Conservation (phyloP, 352 stramenopile species). For the Globisporangium takayamanum region DNA sequence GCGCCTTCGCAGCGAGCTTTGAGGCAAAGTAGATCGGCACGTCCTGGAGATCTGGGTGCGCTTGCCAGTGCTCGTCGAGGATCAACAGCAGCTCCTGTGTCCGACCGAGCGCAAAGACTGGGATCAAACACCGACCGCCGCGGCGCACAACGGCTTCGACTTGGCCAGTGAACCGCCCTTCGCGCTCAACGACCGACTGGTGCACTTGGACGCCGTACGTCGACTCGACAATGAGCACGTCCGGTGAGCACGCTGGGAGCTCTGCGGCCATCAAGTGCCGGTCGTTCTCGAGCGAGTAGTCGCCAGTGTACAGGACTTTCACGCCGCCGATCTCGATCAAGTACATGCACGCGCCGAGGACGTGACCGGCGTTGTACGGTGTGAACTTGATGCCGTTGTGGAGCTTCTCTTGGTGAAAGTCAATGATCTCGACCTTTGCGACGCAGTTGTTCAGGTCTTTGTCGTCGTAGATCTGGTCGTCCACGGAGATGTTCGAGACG, state of each 20-base stretch:
- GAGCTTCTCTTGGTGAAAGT: conserved; percentile 97
- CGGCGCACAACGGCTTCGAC: conserved; percentile 95
- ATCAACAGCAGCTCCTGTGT: conserved; percentile 99
- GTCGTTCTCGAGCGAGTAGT: conserved; percentile 98
- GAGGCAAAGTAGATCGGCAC: conserved; percentile 99
- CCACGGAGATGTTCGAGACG: conserved; percentile 92
- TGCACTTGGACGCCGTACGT: conserved; percentile 99
- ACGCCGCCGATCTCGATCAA: conserved; percentile 97
- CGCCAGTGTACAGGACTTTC: conserved; percentile 97
- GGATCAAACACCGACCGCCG: conserved; percentile 96
- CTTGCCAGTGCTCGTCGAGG: conserved; percentile 98
- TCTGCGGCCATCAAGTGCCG: conserved; percentile 95
- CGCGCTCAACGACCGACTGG: conserved; percentile 92
- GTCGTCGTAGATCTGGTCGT: conserved; percentile 91
- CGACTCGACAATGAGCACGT: conserved; percentile 98
- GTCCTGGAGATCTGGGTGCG: conserved; percentile 89
- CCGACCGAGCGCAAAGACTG: conserved; percentile 97
- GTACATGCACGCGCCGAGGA: conserved; percentile 99
- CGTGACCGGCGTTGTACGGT: conserved; percentile 98
- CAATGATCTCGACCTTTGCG: conserved; percentile 97
- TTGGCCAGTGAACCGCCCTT: conserved; percentile 95
- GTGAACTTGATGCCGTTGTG: conserved; percentile 98
- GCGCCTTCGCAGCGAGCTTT: conserved; percentile 92
- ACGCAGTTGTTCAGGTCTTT: conserved; percentile 96
- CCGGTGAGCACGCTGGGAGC: conserved; percentile 81